Evolutionary conservation across 805 yeast species (phyloP), one percentile per base, ranked within the genome.

Genomic region (Sugiyamaella smithiae): DNA sequence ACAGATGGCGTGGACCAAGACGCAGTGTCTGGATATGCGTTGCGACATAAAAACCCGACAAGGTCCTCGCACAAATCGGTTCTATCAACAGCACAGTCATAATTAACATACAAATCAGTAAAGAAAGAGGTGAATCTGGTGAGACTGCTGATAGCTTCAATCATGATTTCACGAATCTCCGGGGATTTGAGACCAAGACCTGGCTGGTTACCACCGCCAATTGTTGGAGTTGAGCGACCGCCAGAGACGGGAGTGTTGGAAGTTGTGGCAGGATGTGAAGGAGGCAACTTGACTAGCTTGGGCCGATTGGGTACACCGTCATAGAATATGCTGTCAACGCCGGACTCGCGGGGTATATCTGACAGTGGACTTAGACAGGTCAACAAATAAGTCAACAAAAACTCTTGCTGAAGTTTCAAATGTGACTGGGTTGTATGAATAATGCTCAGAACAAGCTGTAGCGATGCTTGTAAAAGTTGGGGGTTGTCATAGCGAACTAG

Each of bases 51-150:
- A 40, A 84, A 78, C 40, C 84, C 84, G 36, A 93, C 64, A 23
- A 87, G 68, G 32, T 80, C 77, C 19, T 76, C 76, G 12, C 91
- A 76, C 48, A 95, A 67, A 63, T 93, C 97, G 1, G 84, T 75
- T 56, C 91, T 80, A 52, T 88, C 95, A 55, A 88, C 82, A 61
- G 88, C 91, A 67, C 98, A 91, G 65, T 93, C 99, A 64, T 82
- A 93, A 49, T 82, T 83, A 48, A 86, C 82, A 63, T 86, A 93
- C 29, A 90, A 65, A 38, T 81, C 77, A 11, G 88, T 78, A 64
- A 89, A 88, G 49, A 88, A 82, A 2, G 77, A 69, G 26, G 26
- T 43, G 0, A 87, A 80, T 50, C 96, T 57, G 12, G 68, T 61
- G 50, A 72, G 46, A 20, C 65, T 80, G 2, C 96, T 85, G 1